Evolutionary conservation across 345 rosid genomes (phyloP).

Genomic region (Populus euphratica): DNA sequence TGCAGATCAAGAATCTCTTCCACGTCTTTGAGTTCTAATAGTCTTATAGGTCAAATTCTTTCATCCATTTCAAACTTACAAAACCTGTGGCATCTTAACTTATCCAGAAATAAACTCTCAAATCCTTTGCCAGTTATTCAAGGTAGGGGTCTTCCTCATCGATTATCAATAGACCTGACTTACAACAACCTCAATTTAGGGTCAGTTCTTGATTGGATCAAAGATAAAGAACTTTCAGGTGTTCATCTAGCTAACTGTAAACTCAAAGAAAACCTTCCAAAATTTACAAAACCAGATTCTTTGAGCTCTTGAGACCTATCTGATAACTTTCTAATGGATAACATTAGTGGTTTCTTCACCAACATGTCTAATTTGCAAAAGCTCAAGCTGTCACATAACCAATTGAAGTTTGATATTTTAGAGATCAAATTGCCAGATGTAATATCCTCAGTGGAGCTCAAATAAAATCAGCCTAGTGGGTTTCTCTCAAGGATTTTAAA

Average conservation of each 20-base stretch:
- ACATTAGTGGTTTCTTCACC: constrained; percentile 52
- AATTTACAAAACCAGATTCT: constrained; percentile 53
- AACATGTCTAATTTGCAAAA: constrained; percentile 58
- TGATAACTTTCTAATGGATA: constrained; percentile 53
- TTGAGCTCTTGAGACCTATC: constrained; percentile 69
- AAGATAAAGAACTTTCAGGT: constrained; percentile 46
- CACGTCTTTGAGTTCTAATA: constrained; percentile 41
- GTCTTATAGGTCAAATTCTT: constrained; percentile 56
- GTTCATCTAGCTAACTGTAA: constrained; percentile 80
- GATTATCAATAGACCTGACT: constrained; percentile 68
- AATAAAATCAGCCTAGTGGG: constrained; percentile 63
- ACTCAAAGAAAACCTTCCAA: constrained; percentile 62
- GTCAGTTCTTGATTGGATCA: constrained; percentile 72
- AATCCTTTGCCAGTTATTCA: constrained; percentile 58
- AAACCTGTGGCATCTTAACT: constrained; percentile 83
- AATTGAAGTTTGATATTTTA: constrained; percentile 60
- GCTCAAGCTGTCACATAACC: constrained; percentile 68
- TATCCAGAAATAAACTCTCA: constrained; percentile 70
- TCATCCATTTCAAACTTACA: constrained; percentile 54
- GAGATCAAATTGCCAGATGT: constrained; percentile 54
- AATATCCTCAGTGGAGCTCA: constrained; percentile 58
- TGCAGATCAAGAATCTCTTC: constrained; percentile 38
- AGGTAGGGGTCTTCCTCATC: constrained; percentile 55
- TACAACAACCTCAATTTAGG: constrained; percentile 71
- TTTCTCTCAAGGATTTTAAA: constrained; percentile 61